A percentile compares a stretch with the other conserved stretches of the same genome.
phyloP scores from a whole-genome alignment of 345 rosid genomes.

The Populus simonii region DNA sequence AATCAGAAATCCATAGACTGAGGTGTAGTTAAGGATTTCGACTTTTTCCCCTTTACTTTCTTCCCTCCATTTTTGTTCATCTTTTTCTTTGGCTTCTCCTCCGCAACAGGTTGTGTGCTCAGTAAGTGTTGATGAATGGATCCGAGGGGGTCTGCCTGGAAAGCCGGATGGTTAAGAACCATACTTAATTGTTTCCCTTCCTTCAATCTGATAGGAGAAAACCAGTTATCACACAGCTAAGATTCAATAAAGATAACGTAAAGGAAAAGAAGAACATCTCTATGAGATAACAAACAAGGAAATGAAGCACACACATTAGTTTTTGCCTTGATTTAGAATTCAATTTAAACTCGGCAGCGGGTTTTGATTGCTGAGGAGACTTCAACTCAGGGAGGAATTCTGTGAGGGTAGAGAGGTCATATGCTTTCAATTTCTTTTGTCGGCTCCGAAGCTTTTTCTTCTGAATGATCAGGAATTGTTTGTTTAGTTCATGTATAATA shows the following conservation, averaged over 20 bases:
- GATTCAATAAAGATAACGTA: neutral
- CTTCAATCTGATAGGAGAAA: constrained; percentile 43
- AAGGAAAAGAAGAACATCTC: neutral
- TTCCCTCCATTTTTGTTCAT: constrained; percentile 42
- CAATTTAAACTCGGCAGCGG: constrained; percentile 49
- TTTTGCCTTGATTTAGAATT: constrained; percentile 69
- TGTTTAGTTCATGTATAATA: neutral
- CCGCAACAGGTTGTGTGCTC: constrained; percentile 60
- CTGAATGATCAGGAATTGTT: constrained; percentile 23
- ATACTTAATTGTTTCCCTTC: constrained; percentile 58
- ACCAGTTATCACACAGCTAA: neutral
- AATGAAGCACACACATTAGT: constrained; percentile 43
- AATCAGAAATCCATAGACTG: constrained; percentile 46
- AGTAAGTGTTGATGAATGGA: constrained; percentile 63
- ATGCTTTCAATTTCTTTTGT: constrained; percentile 68
- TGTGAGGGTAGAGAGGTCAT: constrained; percentile 62
- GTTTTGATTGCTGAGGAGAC: constrained; percentile 32
- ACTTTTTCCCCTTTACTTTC: constrained; percentile 47
- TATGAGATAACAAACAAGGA: neutral
- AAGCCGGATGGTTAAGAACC: constrained; percentile 67
- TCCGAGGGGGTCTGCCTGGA: constrained; percentile 67
- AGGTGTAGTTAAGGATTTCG: constrained; percentile 20
- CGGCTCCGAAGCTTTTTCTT: constrained; percentile 52
- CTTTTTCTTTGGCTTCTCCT: constrained; percentile 60
- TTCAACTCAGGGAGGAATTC: constrained; percentile 77